A percentile compares a stretch with the other conserved stretches of the same genome.
These are phyloP conservation scores for Camillea tinctor DNA, from an alignment of 2,329 filamentous ascomycete species.

Conservation along the genomic window DNA sequence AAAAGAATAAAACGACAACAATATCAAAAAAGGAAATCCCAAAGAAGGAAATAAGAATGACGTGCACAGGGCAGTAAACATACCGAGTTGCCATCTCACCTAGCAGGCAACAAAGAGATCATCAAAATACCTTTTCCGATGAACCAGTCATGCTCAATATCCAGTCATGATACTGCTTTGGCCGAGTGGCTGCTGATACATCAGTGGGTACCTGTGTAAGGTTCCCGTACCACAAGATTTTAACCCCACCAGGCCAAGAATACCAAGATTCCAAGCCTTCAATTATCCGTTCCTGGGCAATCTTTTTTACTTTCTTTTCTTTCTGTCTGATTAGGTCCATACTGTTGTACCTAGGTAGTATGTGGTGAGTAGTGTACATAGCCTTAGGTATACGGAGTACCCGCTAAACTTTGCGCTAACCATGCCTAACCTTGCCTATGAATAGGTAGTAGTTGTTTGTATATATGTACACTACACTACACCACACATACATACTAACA, in stretches of 20 bases:
- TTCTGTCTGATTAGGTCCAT: neutral
- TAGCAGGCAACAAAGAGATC: neutral
- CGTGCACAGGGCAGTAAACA: no score
- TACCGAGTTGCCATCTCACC: no score
- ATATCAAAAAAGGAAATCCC: no score
- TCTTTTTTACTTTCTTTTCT: neutral
- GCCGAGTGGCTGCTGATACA: neutral
- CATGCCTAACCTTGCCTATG: neutral
- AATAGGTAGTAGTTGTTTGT: neutral
- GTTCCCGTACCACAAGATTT: neutral
- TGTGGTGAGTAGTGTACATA: neutral
- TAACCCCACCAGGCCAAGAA: neutral
- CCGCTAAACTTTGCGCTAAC: neutral
- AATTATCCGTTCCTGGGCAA: neutral
- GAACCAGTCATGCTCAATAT: neutral
- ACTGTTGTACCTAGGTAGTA: neutral
- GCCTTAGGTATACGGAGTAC: neutral
- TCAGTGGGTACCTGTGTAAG: no score
- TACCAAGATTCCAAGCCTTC: neutral
- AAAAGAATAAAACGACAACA: neutral
- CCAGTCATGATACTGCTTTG: neutral
- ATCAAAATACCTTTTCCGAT: neutral
- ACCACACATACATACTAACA: no score
- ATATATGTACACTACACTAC: no score
- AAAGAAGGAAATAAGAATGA: no score